Evolutionary conservation across 768 basidiomycete species (phyloP).

Genomic region (Naematelia aurantialba): DNA sequence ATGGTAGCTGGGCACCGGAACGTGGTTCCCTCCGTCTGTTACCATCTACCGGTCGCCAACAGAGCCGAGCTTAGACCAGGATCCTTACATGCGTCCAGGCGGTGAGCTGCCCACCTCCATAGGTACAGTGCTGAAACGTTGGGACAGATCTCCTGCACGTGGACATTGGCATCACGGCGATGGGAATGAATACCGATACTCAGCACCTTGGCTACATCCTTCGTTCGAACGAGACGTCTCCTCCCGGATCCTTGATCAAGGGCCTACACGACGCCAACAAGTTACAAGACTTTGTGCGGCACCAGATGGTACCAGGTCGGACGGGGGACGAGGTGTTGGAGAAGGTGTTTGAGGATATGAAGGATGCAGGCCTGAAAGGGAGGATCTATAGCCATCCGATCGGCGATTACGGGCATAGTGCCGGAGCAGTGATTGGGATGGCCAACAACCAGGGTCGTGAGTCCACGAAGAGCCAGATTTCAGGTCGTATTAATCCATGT

Average conservation of each 20-base stretch:
- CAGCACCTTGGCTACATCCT: slow-evolving; percentile 61
- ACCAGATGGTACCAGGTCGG: slow-evolving; percentile 54
- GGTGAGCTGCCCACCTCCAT: slow-evolving; percentile 7
- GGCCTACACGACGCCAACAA: slow-evolving; percentile 56
- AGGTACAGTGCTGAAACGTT: neutral
- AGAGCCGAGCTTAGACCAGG: slow-evolving; percentile 53
- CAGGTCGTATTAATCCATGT: slow-evolving; percentile 45
- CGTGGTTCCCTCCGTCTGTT: slow-evolving; percentile 60
- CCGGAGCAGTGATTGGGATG: slow-evolving; percentile 55
- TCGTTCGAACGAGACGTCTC: slow-evolving; percentile 54
- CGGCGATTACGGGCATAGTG: slow-evolving; percentile 59
- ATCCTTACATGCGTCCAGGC: slow-evolving; percentile 53
- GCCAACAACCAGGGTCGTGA: slow-evolving; percentile 11
- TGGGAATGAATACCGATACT: slow-evolving; percentile 60
- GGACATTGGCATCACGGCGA: slow-evolving; percentile 59
- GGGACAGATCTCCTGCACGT: slow-evolving; percentile 55
- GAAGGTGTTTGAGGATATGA: slow-evolving; percentile 55
- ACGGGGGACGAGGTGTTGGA: slow-evolving; percentile 57
- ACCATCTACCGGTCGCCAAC: slow-evolving; percentile 54
- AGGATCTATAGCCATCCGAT: slow-evolving; percentile 60
- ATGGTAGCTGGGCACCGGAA: slow-evolving; percentile 36
- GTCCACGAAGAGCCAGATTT: slow-evolving; percentile 4
- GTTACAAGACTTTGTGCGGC: slow-evolving; percentile 58
- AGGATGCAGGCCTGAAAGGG: slow-evolving; percentile 54
- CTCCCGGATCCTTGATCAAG: slow-evolving; percentile 54